Evolutionary conservation across 495 filamentous ascomycete genomes (phyloP).

Genomic region (Amorphotheca resinae): DNA sequence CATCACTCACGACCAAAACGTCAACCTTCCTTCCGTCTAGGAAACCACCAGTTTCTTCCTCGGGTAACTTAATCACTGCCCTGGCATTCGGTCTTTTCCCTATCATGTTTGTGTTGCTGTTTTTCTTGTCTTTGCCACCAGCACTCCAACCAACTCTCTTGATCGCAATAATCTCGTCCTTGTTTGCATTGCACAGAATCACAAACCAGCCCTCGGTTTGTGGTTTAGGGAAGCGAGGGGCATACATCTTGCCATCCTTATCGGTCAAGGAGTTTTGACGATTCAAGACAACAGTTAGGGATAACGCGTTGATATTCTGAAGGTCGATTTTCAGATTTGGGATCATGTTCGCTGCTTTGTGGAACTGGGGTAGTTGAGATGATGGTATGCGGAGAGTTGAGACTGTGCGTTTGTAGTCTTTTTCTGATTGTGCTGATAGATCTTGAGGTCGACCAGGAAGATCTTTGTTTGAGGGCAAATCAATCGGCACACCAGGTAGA

Average conservation of each 20-base stretch:
- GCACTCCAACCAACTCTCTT: slow-evolving; percentile 70
- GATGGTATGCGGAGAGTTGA: slow-evolving; percentile 19
- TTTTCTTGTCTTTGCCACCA: slow-evolving; percentile 16
- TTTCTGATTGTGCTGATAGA: slow-evolving; percentile 29
- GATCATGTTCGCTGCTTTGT: slow-evolving; percentile 45
- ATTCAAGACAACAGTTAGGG: slow-evolving; percentile 48
- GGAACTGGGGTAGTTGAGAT: slow-evolving; percentile 30
- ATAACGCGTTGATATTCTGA: slow-evolving; percentile 42
- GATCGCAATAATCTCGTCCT: slow-evolving; percentile 69
- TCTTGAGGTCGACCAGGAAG: slow-evolving; percentile 28
- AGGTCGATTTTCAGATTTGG: slow-evolving; percentile 58
- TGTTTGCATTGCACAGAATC: slow-evolving; percentile 48
- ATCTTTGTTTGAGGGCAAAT: slow-evolving; percentile 21
- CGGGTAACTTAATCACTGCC: slow-evolving; percentile 52
- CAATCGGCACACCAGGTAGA: slow-evolving; percentile 57
- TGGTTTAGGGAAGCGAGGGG: slow-evolving; percentile 83
- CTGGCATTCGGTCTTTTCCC: slow-evolving; percentile 31
- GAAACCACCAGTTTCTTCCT: slow-evolving; percentile 19
- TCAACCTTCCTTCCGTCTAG: slow-evolving; percentile 42
- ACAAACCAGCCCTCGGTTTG: slow-evolving; percentile 94
- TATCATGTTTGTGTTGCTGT: slow-evolving; percentile 14
- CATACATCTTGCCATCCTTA: slow-evolving; percentile 59
- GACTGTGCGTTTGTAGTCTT: slow-evolving; percentile 21
- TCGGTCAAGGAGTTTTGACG: slow-evolving; percentile 53
- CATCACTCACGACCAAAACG: slow-evolving; percentile 69